Evolutionary conservation across 2,329 filamentous ascomycete species (phyloP), one percentile per base, ranked within the genome.

Genomic region (Venturia oleaginea): DNA sequence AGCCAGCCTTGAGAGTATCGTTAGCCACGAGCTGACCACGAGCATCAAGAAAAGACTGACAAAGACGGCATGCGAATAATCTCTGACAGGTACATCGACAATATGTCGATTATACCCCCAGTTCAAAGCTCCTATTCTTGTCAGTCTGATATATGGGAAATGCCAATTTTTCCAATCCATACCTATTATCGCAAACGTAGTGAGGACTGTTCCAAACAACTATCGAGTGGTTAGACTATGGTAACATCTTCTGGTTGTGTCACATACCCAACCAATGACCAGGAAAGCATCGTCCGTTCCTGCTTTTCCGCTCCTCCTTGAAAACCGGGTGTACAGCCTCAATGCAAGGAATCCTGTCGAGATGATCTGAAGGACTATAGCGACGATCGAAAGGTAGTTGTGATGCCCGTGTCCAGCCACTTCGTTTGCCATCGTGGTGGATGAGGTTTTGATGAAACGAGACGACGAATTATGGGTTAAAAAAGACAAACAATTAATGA

Each of bases 81-180:
- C 65, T 57, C 24, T 40, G 13, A 1, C 27, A 19, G 69, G 69
- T 6, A 72, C 68, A 61, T 77, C 74, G 73, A 73, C 76, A 24
- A 73, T 68, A 61, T 76, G 73, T 40, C 72, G 68, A 46, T 72
- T 70, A n/a, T 73, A 73, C 34, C 71, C 67, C 62, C 67, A 71
- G 4, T 65, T 62, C 38, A 71, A 40, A 19, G 70, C 67, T 13
- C 67, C 71, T 66, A 46, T 30, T 15, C 19, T 54, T 30, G 17
- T 27, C 40, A 48, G 54, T 38, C 3, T n/a, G n/a, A 19, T 27
- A 10, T 15, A n/a, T 17, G 30, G 22, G 10, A 4, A 24, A 10
- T 17, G 5, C 2, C 51, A 19, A 19, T 34, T n/a, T 24, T 27
- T 19, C 6, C 34, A 32, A 3, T 11, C 17, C 62, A 22, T 40